phyloP scores from a whole-genome alignment of 805 yeast species.

The Kazachstania africana region DNA sequence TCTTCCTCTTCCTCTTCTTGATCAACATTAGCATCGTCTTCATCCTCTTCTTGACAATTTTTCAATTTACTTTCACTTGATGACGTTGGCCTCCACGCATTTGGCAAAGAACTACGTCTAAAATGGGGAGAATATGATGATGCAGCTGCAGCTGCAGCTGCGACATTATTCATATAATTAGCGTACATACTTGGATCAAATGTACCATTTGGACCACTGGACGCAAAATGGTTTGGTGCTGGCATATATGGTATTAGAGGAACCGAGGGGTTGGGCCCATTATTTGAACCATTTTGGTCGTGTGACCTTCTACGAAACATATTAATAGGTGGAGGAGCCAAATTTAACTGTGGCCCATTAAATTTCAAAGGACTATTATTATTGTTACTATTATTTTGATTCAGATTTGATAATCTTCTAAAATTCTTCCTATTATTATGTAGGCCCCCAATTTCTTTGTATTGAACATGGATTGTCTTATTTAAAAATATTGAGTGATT shows the following conservation, averaged over 20 bases:
- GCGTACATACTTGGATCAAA: constrained; percentile 11
- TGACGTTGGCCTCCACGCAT: constrained; percentile 7
- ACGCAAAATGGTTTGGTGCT: constrained; percentile 4
- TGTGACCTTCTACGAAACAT: constrained; percentile 34
- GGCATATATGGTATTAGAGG: constrained; percentile 6
- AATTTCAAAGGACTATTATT: too few species aligned
- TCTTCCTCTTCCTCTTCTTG: background rate
- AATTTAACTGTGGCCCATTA: constrained; percentile 31
- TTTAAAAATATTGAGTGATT: constrained; percentile 67
- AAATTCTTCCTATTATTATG: constrained; percentile 18
- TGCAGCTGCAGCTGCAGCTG: too few species aligned
- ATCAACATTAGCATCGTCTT: background rate
- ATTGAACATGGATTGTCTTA: constrained; percentile 77
- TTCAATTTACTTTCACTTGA: constrained; percentile 1
- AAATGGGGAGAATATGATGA: too few species aligned
- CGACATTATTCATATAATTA: constrained; percentile 8
- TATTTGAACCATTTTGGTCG: constrained; percentile 1
- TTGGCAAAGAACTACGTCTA: constrained; percentile 17
- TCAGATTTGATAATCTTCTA: constrained; percentile 15
- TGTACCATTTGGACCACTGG: constrained; percentile 7
- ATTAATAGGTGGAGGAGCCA: constrained; percentile 79
- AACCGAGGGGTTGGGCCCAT: constrained; percentile 2
- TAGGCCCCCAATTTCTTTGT: constrained; percentile 41
- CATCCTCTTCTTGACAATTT: background rate
- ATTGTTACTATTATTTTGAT: constrained; percentile 3